A percentile compares a stretch with the other conserved stretches of the same genome.
These are phyloP conservation scores for Singerocomus inundabilis DNA, from an alignment of 1,284 basidiomycete genomes.

Conservation along the genomic window DNA sequence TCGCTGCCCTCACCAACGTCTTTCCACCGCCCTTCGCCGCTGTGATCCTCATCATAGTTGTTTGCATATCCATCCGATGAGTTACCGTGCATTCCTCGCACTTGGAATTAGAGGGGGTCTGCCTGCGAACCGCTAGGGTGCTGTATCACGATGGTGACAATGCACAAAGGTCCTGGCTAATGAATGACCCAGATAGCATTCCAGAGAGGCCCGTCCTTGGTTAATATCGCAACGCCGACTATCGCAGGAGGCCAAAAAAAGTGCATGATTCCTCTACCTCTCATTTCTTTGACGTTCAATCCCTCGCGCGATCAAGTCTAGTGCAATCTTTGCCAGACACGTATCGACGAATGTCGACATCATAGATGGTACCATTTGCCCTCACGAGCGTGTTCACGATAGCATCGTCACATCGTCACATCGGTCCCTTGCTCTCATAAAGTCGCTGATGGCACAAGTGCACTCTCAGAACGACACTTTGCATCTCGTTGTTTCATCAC, in stretches of 20 bases:
- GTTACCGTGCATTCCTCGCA: not conserved
- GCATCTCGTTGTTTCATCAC: not conserved
- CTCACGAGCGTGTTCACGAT: not conserved
- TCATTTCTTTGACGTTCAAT: not conserved
- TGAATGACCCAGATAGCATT: not conserved
- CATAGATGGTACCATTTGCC: not conserved
- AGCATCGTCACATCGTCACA: not conserved
- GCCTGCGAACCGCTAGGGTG: not conserved
- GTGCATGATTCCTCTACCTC: not conserved
- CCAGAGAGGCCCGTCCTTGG: not conserved
- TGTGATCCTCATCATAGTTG: not conserved
- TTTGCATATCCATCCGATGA: not conserved
- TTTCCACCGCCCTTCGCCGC: not conserved
- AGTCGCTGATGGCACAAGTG: not conserved
- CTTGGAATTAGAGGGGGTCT: not conserved
- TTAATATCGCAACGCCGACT: not conserved
- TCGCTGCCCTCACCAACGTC: not conserved
- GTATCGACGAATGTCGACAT: not conserved
- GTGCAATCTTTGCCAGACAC: too few relatives aligned
- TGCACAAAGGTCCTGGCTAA: not conserved
- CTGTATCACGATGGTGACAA: not conserved
- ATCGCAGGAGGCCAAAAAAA: not conserved
- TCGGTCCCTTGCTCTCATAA: not conserved
- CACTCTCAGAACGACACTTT: not conserved
- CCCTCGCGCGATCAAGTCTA: too few relatives aligned